Evolutionary conservation across 1,139 yeast species (phyloP), one percentile per base, ranked within the genome.

Genomic region (Blastobotrys elegans): DNA sequence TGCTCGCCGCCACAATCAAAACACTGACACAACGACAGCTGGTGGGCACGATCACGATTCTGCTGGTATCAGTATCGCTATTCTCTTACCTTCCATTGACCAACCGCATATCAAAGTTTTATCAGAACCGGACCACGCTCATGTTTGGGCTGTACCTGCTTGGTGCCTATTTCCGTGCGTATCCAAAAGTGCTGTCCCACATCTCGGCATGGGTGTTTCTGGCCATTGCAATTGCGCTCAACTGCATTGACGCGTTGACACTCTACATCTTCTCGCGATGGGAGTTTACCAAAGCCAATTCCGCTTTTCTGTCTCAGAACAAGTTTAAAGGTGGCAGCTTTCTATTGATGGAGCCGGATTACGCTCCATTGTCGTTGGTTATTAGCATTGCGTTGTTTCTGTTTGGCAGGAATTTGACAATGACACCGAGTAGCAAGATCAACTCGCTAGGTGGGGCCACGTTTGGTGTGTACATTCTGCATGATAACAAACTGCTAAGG

Each of bases 401-500:
- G 17, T 32, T 32, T 13, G 16, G 16, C 18, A 32, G 18, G 17
- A 32, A 32, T 17, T n/a, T n/a, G n/a, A n/a, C n/a, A n/a, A n/a
- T n/a, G n/a, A n/a, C n/a, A n/a, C n/a, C n/a, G n/a, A n/a, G n/a
- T n/a, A 32, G 36, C 11, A 32, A 32, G 18, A 40, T 40, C 16
- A 31, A 40, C 29, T 40, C 26, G 16, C 31, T 40, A 8, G 43
- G 36, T 11, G 13, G 18, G 11, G 31, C 27, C 13, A 40, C 43
- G 6, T 40, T 40, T 18, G 26, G 29, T 8, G 35, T 40, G 18
- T 40, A 40, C 31, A 18, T 40, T 14, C 29, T 40, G 18, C 43
- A 40, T 20, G 43, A 40, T 17, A 18, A 40, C 31, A n/a, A 18
- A 3, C 14, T 21, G 16, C 20, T 40, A 24, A 7, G 36, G 18